Evolutionary conservation across 805 yeast species (phyloP), one percentile per base, ranked within the genome.

Genomic region (Candida silvicultrix): DNA sequence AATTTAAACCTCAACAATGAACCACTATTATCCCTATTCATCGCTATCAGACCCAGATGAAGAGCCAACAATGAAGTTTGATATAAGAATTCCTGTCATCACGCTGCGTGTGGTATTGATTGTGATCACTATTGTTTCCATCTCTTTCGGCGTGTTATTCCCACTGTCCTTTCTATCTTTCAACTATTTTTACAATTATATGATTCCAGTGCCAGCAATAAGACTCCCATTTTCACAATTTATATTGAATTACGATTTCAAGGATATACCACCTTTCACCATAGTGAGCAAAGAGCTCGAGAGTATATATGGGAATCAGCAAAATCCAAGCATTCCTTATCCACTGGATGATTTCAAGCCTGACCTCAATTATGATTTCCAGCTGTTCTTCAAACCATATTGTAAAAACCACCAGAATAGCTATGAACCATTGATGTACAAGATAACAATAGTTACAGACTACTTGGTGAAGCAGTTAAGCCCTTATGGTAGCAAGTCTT

Each of bases 131-230:
- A 38, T 55, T 3, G 9, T 43, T 2, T 23, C 49, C 2, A 44
- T 53, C 9, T 52, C 59, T 1, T 38, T 54, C 5, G 40, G 45
- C 3, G 38, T 48, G 4, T 44, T 58, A 3, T 36, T 59, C 11
- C 63, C 63, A 2, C 43, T 49, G 16, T 50, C 61, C 2, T 53
- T 51, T 38, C 43, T 51, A 12, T 43, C 59, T 8, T 58, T 53
- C 54, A 59, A 59, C 51, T 56, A 52, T 47, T 49, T 58, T 38
- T 59, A 59, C 45, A 45, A 50, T 44, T 44, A 46, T 18, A 45
- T 58, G 22, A 52, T 59, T 10, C 62, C 62, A 15, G 50, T 46
- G 11, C 55, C 60, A 8, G 48, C 54, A 3, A 52, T 57, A 11
- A 16, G 43, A 4, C 40, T 58, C 2, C 59, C 60, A 5, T 43